A percentile compares a stretch with the other conserved stretches of the same genome.
These are phyloP conservation scores for Metahyphopichia silvanorum DNA, from an alignment of 805 yeast genomes.

Conservation along the genomic window DNA sequence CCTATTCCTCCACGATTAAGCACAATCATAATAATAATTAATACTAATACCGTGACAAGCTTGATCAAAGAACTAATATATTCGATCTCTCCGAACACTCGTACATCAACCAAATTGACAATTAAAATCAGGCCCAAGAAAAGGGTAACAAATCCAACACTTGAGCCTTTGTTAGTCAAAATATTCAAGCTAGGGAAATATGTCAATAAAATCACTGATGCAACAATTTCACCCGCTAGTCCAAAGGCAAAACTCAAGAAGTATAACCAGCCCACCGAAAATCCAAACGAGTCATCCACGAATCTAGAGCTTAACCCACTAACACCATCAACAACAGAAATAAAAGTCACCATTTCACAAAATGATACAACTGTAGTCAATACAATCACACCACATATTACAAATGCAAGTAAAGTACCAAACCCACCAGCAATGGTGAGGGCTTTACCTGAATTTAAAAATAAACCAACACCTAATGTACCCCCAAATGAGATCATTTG, in stretches of 20 bases:
- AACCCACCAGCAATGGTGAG: conserved; percentile 73
- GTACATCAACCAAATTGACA: conserved; percentile 64
- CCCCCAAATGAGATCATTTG: conserved; percentile 81
- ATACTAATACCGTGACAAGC: conserved; percentile 46
- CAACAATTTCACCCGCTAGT: conserved; percentile 76
- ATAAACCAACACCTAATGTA: conserved; percentile 73
- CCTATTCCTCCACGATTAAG: conserved; percentile 59
- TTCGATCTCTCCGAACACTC: conserved; percentile 73
- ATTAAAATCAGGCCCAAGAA: conserved; percentile 44
- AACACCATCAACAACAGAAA: conserved; percentile 77
- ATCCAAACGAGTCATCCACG: conserved; percentile 76
- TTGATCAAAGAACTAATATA: conserved; percentile 60
- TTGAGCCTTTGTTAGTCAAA: conserved; percentile 42
- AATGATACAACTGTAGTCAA: conserved; percentile 67
- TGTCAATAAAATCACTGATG: conserved; percentile 71
- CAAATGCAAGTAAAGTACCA: conserved; percentile 68
- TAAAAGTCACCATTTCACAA: conserved; percentile 78
- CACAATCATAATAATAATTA: conserved; percentile 63
- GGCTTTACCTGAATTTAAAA: conserved; percentile 69
- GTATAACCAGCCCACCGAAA: conserved; percentile 70
- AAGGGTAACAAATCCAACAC: conserved; percentile 64
- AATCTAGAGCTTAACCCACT: conserved; percentile 72
- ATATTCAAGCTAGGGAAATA: conserved; percentile 59
- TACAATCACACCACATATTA: conserved; percentile 62
- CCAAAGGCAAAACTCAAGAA: conserved; percentile 72